Evolutionary conservation across 371 early-diverging fungal genomes (phyloP).

Genomic region (Gilbertella persicaria): DNA sequence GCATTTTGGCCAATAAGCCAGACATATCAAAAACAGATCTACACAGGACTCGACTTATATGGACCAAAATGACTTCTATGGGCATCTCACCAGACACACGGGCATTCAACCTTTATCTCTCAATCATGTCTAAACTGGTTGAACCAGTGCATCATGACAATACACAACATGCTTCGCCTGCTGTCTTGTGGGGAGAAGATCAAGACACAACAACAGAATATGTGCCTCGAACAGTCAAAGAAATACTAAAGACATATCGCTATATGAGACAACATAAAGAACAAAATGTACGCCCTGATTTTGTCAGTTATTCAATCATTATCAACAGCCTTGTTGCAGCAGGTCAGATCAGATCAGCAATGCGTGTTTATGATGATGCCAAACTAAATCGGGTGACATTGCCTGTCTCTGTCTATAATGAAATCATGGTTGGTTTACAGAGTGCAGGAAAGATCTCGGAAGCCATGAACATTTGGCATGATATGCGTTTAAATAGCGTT

Average conservation of each 20-base stretch:
- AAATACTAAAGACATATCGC: conserved; percentile 22
- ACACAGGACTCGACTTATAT: conserved; percentile 13
- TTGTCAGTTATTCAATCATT: conserved; percentile 39
- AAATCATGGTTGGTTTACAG: conserved; percentile 28
- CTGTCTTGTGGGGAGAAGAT: not conserved
- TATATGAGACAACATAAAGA: conserved; percentile 27
- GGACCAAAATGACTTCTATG: conserved; percentile 29
- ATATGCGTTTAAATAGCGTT: conserved; percentile 31
- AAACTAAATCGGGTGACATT: conserved; percentile 20
- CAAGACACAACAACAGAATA: not conserved
- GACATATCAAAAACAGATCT: conserved; percentile 3
- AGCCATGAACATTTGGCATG: conserved; percentile 52
- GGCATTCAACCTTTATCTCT: conserved; percentile 37
- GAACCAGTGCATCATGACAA: not conserved
- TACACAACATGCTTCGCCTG: not conserved
- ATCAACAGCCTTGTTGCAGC: conserved; percentile 29
- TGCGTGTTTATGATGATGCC: conserved; percentile 40
- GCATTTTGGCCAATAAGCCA: conserved; percentile 15
- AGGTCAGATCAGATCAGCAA: conserved; percentile 32
- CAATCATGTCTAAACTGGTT: conserved; percentile 22
- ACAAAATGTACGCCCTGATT: conserved; percentile 32
- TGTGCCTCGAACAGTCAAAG: conserved; percentile 10
- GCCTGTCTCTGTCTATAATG: conserved; percentile 31
- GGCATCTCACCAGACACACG: conserved; percentile 37
- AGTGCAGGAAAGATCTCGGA: conserved; percentile 27